A percentile compares a stretch with the other conserved stretches of the same genome.
Conservation (phyloP, 129 eudicot species). For the Arctium lappa region DNA sequence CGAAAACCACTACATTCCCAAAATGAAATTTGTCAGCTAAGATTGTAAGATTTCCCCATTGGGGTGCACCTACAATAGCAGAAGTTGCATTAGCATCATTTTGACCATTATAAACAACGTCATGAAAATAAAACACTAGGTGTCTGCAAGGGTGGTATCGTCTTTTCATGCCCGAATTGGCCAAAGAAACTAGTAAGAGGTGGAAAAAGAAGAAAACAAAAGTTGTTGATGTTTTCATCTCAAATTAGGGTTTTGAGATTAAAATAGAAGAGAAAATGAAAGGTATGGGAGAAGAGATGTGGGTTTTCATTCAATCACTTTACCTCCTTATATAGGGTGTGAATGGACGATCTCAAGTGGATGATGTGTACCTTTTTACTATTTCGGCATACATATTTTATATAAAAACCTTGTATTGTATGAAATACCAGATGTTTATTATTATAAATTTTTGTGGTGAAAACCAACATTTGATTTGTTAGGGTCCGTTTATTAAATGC, state of each 20-base stretch:
- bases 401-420: not conserved
- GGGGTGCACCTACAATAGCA: constrained; percentile 49
- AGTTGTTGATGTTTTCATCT: not conserved
- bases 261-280: not conserved
- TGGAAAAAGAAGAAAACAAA: constrained; percentile 2
- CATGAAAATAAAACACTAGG: constrained; percentile 46
- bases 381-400: not conserved
- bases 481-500: not conserved
- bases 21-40: constrained; percentile 33
- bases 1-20: constrained; percentile 49
- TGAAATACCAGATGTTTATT: not conserved
- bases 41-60: constrained; percentile 38
- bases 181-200: constrained; percentile 6
- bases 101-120: constrained; percentile 45
- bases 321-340: not conserved
- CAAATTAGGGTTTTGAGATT: not conserved
- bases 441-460: not conserved
- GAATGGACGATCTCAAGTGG: not conserved
- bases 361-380: not conserved
- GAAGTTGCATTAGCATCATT: constrained; percentile 49
- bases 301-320: not conserved
- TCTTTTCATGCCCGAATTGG: constrained; percentile 9
- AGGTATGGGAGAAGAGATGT: not conserved
- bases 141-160: constrained; percentile 41
- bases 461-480: not conserved